Base-by-base conservation (phyloP, 179 eudicot species). In the Spergularia azorica region DNA sequence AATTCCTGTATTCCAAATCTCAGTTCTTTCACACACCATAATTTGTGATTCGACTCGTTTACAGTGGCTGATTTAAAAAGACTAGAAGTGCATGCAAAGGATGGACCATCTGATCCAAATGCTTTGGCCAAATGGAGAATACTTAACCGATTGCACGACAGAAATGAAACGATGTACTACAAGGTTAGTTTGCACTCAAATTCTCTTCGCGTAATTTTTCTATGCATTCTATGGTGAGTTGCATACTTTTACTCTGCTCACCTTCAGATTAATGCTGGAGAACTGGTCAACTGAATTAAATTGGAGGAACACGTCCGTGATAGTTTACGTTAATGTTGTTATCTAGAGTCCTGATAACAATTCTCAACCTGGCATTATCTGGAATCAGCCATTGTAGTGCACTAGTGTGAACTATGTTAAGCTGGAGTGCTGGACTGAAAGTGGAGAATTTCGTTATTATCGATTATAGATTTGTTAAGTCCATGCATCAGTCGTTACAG, bases 121-220 rank as follows among this genome's bases (percentile, higher is more conserved):
- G 92, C 89, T 80, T 84, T 95, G 84, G 97, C 98, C 57, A 95
- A 87, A 80, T 95, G 98, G 98, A 89, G 97, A 55, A 93, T 95
- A 79, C 95, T 95, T 9, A 95, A 95, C 73, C 87, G 98, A 20
- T 82, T 95, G 84, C 97, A 95, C 82, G 98, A 95, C 82, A 90
- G 98, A 77, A 95, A 95, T 81, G 98, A 95, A 87, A 90, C 98
- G 5, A 93, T 95, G 98, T 93, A 89, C 85, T 93, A 90, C 83
- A 90, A 95, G 88, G 98, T 89, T 76, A 77, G 87, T 80, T 70
- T 57, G 65, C 50, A 54, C 67, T 55, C 56, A 75, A 20, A 67
- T 57, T 38, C 39, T 38, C 48, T 13, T 26, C 46, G 58, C 65
- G 15, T 69, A 60, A 67, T 41, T 39, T 77, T 12, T 68, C n/a